Conservation (phyloP, 495 filamentous ascomycete genomes). For the Cryomyces minteri region DNA sequence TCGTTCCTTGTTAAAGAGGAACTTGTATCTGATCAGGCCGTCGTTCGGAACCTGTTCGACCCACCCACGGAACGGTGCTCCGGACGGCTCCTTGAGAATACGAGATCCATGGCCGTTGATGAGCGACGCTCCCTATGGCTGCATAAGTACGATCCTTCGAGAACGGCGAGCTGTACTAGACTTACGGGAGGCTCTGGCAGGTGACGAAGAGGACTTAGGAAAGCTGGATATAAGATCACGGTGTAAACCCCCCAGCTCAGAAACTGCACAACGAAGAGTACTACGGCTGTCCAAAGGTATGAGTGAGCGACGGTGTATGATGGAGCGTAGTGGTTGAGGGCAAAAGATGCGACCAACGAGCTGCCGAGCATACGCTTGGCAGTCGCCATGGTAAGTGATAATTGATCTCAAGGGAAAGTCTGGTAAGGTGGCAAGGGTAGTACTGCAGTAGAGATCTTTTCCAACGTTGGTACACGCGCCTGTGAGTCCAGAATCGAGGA, state of each 20-base stretch:
- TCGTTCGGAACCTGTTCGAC: slow-evolving; percentile 61
- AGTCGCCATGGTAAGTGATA: too few species aligned
- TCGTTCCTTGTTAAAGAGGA: slow-evolving; percentile 51
- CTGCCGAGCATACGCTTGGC: too few species aligned
- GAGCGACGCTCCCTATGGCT: slow-evolving; percentile 19
- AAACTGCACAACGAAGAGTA: slow-evolving; percentile 3
- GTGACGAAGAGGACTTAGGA: slow-evolving; percentile 41
- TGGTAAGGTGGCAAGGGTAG: too few species aligned
- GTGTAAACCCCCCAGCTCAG: slow-evolving; percentile 7
- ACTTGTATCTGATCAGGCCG: slow-evolving; percentile 64
- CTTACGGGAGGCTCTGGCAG: slow-evolving; percentile 9
- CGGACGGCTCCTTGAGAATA: slow-evolving; percentile 40
- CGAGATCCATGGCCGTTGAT: slow-evolving; percentile 35
- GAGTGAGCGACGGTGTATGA: neutral
- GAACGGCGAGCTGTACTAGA: neutral
- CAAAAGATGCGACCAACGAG: slow-evolving; percentile 2
- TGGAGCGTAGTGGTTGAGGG: slow-evolving; percentile 4
- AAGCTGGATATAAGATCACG: slow-evolving; percentile 38
- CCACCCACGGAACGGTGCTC: slow-evolving; percentile 47
- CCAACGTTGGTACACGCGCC: too few species aligned
- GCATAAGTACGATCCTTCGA: neutral
- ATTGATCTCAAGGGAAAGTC: too few species aligned
- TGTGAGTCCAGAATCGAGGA: too few species aligned
- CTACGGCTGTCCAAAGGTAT: neutral
- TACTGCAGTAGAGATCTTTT: too few species aligned